These are phyloP conservation scores for Serendipita vermifera DNA, from an alignment of 768 basidiomycete genomes.

Conservation along the genomic window DNA sequence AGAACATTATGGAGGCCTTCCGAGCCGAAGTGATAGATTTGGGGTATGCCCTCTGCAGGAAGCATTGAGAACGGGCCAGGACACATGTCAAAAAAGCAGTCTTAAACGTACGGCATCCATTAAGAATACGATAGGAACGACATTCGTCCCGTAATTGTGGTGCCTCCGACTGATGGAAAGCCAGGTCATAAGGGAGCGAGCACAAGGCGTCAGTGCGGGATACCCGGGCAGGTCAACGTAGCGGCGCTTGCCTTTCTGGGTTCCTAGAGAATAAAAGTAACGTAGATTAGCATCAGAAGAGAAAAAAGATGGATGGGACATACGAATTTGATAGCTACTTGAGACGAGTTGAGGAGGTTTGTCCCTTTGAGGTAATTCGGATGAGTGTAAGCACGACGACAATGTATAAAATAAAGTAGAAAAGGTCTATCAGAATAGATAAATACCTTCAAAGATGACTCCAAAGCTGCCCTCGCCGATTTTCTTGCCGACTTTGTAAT, in stretches of 20 bases:
- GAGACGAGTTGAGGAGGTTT: conserved; percentile 95
- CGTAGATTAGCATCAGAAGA: conserved; percentile 11
- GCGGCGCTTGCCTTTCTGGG: conserved; percentile 41
- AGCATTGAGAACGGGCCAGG: conserved; percentile 15
- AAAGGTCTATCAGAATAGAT: conserved; percentile 7
- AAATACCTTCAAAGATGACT: conserved; percentile 80
- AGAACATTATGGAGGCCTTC: conserved; percentile 96
- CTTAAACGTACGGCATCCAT: conserved; percentile 67
- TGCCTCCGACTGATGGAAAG: conserved; percentile 62
- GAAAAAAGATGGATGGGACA: conserved; percentile 27
- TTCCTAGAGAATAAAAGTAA: conserved; percentile 39
- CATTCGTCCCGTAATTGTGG: conserved; percentile 98
- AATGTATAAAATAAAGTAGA: not conserved
- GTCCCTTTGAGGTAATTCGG: conserved; percentile 44
- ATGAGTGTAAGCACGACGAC: not conserved
- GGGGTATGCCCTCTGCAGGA: conserved; percentile 78
- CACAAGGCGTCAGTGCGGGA: not conserved
- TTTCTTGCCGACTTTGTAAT: conserved; percentile 97
- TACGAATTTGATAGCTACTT: conserved; percentile 99
- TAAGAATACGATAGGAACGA: conserved; percentile 84
- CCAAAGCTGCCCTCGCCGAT: conserved; percentile 97
- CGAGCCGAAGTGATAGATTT: conserved; percentile 99
- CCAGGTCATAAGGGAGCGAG: not conserved
- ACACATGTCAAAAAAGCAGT: not conserved
- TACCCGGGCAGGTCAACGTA: not conserved